Percentiles rank a stretch among this genome's conserved stretches.
Evolutionary conservation across 208 protist genomes (phyloP).

Genomic region (Acanthamoeba lenticulata): DNA sequence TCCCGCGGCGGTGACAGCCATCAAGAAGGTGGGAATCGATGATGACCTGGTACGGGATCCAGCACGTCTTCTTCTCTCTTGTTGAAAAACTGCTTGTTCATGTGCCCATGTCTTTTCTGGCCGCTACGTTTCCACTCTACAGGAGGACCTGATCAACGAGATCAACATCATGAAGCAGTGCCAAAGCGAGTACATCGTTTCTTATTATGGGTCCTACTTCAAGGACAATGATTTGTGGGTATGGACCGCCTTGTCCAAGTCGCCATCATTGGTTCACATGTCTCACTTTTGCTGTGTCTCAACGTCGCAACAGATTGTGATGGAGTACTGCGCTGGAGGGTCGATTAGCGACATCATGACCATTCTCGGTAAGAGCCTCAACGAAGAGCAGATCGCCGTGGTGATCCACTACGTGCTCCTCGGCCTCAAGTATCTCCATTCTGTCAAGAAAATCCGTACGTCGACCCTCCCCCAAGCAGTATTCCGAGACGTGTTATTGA

Average conservation of each 20-base stretch:
- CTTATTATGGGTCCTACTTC: conserved; percentile 83
- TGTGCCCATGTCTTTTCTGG: not conserved
- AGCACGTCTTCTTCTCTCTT: not conserved
- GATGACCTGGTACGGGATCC: not conserved
- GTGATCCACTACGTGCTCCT: not conserved
- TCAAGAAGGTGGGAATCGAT: conserved; percentile 20
- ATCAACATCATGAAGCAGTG: conserved; percentile 86
- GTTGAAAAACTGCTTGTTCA: not conserved
- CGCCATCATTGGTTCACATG: not conserved
- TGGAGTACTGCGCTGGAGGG: conserved; percentile 84
- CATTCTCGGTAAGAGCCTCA: conserved; percentile 29
- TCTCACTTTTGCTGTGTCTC: not conserved
- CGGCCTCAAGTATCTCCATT: conserved; percentile 80
- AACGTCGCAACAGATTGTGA: conserved; percentile 81
- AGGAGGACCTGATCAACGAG: conserved; percentile 84
- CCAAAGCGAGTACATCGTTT: conserved; percentile 77
- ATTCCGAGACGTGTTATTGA: not conserved
- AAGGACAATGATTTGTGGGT: conserved; percentile 81
- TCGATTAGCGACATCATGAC: conserved; percentile 56
- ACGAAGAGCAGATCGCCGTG: conserved; percentile 24
- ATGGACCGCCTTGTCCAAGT: not conserved
- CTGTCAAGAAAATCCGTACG: conserved; percentile 78
- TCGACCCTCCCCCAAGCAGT: not conserved
- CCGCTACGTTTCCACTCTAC: not conserved
- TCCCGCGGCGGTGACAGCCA: not conserved